Base-by-base conservation (phyloP, 2,329 filamentous ascomycete genomes). In the Onygenales sp. region DNA sequence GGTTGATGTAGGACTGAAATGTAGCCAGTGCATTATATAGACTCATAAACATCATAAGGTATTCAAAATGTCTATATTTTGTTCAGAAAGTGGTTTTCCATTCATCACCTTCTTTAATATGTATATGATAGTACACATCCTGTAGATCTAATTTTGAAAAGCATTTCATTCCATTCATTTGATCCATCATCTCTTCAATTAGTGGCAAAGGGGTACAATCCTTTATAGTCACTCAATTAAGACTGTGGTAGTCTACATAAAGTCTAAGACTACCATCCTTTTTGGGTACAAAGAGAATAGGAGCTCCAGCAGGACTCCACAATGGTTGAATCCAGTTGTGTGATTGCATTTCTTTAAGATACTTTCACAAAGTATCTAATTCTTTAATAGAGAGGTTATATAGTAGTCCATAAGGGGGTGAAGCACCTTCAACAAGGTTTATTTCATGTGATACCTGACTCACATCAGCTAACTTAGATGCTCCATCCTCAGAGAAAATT, bases 201-300 rank as follows among this genome's bases (percentile, higher is more conserved):
- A 64, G 39, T 0, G 57, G 62, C 4, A 67, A n/a, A 0, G 52
- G 57, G 42, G 67, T 66, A 4, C 55, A 31, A 50, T 67, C 55
- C 49, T 65, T 65, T 10, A 46, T 50, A 0, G 56, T 64, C 9
- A 67, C 55, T 0, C 21, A n/a, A 50, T 67, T 68, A 5, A 67
- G 51, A 0, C 31, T 53, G 1, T 49, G 14, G 45, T 67, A 68
- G 45, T 67, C 55, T 0, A 64, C 54, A 52, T 57, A 65, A 44
- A 66, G 60, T 2, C 53, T 17, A 17, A 17, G 17, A 17, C 0
- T 17, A 17, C 2, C 2, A 17, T 17, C 17, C 17, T 17, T 17
- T 17, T 17, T 17, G 0, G 17, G 17, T 17, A 17, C 0, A 2
- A 17, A 17, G 17, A 17, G 17, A 17, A 17, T 17, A 17, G 17